A percentile compares a stretch with the other conserved stretches of the same genome.
These are phyloP conservation scores for Lactarius sp. DNA, from an alignment of 768 basidiomycete genomes.

Conservation along the genomic window DNA sequence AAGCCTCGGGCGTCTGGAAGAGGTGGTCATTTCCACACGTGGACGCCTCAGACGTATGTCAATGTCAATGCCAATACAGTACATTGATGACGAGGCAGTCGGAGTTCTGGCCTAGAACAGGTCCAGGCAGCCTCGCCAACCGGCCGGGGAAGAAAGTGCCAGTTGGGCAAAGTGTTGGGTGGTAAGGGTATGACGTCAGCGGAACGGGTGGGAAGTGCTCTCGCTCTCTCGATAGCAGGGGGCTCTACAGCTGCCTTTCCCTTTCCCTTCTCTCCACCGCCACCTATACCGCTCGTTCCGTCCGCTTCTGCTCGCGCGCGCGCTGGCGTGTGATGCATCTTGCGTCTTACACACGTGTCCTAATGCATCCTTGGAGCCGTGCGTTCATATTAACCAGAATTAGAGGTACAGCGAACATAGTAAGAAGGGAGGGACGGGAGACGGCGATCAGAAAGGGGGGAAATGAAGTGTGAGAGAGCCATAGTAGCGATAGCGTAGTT, in stretches of 20 bases:
- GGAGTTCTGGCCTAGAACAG: slow-evolving; percentile 5
- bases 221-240: not conserved
- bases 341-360: not conserved
- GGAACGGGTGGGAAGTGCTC: not conserved
- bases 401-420: slow-evolving; percentile 3
- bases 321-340: not conserved
- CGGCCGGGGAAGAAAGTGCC: not conserved
- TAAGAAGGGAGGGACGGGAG: not conserved
- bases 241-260: not conserved
- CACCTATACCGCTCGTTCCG: not conserved
- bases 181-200: slow-evolving; percentile 6
- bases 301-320: not conserved
- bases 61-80: too few species aligned
- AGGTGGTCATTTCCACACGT: not conserved
- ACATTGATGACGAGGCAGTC: not conserved
- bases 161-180: not conserved
- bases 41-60: slow-evolving; percentile 6
- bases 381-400: not conserved
- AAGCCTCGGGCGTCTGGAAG: not conserved
- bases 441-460: not conserved
- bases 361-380: not conserved
- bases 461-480: slow-evolving; percentile 3
- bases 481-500: slow-evolving; percentile 1
- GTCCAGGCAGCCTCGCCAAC: not conserved
- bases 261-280: not conserved